A percentile compares a stretch with the other conserved stretches of the same genome.
Evolutionary conservation across 225 moss, liverwort and hornwort genomes (phyloP).

Genomic region (Rhytidiadelphus loreus): DNA sequence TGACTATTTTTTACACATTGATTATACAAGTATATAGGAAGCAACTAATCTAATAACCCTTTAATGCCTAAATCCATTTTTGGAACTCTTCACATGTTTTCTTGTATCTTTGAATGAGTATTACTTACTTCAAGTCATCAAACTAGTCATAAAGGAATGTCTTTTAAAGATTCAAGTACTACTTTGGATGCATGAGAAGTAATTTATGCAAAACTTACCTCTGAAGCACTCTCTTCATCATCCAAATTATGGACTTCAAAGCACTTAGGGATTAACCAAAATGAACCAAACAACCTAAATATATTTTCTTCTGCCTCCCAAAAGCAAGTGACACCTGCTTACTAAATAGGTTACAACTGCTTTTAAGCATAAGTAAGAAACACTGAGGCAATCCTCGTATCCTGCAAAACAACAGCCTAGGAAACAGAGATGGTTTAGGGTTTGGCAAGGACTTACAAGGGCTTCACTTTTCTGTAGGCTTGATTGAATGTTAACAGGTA

Average conservation of each 20-base stretch:
- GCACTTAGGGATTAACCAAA: not conserved
- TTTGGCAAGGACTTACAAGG: conserved; percentile 23
- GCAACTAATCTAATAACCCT: not conserved
- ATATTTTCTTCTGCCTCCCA: not conserved
- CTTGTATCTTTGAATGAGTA: not conserved
- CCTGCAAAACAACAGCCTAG: not conserved
- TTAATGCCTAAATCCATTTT: not conserved
- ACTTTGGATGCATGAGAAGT: not conserved
- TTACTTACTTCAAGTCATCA: not conserved
- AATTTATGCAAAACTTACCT: too few relatives aligned
- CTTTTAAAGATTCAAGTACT: not conserved
- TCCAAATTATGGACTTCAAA: not conserved
- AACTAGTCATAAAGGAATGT: too few relatives aligned
- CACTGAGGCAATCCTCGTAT: not conserved
- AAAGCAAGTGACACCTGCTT: not conserved
- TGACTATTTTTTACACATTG: not conserved
- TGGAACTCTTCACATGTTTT: not conserved
- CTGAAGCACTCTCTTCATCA: not conserved
- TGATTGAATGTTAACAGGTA: conserved; percentile 50
- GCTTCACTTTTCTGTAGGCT: conserved; percentile 47
- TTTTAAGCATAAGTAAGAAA: not conserved
- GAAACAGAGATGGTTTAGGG: not conserved
- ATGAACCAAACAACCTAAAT: not conserved
- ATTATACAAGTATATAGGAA: too few relatives aligned
- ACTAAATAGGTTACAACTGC: not conserved